Base-by-base conservation (phyloP, 306 rosid genomes). In the Prunus fruticosa region DNA sequence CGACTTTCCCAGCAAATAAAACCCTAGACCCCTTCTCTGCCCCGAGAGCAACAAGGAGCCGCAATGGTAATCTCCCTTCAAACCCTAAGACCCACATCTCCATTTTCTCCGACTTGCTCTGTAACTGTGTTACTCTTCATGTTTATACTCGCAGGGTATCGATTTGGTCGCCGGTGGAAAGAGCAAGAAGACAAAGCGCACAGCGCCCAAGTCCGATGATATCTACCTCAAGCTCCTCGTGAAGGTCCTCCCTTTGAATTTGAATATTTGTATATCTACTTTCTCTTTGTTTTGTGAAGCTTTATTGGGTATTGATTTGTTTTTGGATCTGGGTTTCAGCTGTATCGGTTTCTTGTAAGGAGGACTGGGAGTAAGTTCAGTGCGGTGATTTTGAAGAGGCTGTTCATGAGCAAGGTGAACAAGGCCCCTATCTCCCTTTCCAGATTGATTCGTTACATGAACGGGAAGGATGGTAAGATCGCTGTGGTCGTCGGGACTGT, bases 161-260 rank as follows among this genome's bases (percentile, higher is more conserved):
- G 96, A 91, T 84, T 84, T 91, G 82, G 87, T 89, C 72, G 96
- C 96, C 43, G 96, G 96, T 56, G 96, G 96, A 20, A 89, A 91
- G 90, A 82, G 87, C 76, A 91, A 91, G 89, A 91, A 91, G 86
- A 75, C 93, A 22, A 87, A 83, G 80, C 77, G 96, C 51, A 91
- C 89, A 2, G 86, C 89, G 12, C 96, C 96, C 6, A 91, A 81
- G 85, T 91, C 96, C 38, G 53, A 84, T n/a, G 96, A 91, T 81
- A 91, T 91, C 67, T 91, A 91, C 81, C 89, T 87, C 77, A 91
- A 89, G 78, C 93, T 91, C 56, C 88, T 88, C 51, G 96, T 91
- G 10, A 91, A 87, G 90, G 96, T 87, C 6, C 53, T 53, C 8
- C 22, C 18, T 18, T 38, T 11, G 43, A 10, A 22, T 25, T 8